phyloP scores from a whole-genome alignment of 208 protist species.

The Phytomonas sp. region DNA sequence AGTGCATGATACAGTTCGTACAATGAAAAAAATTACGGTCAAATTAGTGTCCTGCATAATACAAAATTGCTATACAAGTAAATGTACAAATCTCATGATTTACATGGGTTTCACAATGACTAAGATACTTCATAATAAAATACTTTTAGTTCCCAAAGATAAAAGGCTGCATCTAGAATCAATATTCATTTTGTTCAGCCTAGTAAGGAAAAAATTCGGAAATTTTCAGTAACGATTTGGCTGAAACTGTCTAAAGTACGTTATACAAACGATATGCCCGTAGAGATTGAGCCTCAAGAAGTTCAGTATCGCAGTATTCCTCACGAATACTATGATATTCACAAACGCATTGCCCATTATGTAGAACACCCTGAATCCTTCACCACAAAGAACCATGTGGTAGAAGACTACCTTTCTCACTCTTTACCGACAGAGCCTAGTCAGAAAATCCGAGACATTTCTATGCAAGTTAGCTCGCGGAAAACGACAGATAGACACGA shows the following conservation, averaged over 20 bases:
- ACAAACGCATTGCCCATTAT: background rate
- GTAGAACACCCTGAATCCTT: background rate
- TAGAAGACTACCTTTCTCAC: background rate
- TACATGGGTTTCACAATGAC: background rate
- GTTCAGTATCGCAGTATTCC: background rate
- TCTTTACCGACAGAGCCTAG: slow-evolving; percentile 1
- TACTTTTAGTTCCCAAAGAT: background rate
- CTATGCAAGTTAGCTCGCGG: background rate
- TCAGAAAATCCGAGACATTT: background rate
- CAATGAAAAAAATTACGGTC: background rate
- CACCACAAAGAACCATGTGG: background rate
- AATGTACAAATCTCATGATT: slow-evolving; percentile 7
- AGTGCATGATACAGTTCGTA: background rate
- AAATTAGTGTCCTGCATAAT: background rate
- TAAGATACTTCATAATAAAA: slow-evolving; percentile 2
- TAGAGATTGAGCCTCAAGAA: background rate
- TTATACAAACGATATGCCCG: background rate
- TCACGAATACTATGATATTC: background rate
- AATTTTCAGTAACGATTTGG: slow-evolving; percentile 1
- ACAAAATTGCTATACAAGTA: background rate
- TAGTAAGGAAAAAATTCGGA: background rate
- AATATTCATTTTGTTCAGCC: background rate
- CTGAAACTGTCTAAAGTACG: background rate
- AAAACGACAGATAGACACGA: background rate
- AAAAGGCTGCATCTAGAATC: background rate